Base-by-base conservation (phyloP, 2,329 filamentous ascomycete species). In the Colletotrichum simmondsii region DNA sequence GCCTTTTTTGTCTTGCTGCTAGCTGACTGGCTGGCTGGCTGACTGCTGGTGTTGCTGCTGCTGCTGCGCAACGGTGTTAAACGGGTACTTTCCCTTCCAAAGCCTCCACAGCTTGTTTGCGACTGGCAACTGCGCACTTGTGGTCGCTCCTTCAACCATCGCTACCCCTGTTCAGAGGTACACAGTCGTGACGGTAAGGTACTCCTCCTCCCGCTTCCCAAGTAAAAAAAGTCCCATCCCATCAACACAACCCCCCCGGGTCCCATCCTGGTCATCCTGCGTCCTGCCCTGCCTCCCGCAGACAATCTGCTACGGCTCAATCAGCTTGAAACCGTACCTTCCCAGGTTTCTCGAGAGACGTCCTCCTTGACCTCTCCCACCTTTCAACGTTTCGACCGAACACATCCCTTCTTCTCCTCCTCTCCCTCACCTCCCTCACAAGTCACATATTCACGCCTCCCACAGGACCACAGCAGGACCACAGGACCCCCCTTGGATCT, bases 311-410 rank as follows among this genome's bases (percentile, higher is more conserved):
- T 72, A 73, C 71, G 54, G 68, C 59, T 73, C 61, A 71, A 68
- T 73, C 68, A 73, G 46, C 68, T 73, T 73, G 71, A 73, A 73
- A 73, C 71, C 57, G 52, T 52, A 54, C 67, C 68, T 58, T 60
- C 67, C 71, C 62, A 68, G 57, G 66, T 65, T 70, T 54, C 32
- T 57, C 59, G 35, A 62, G 30, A 56, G 54, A 58, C 56, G 22
- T 63, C 59, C 59, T 70, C 26, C 65, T 58, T 65, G 61, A 71
- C 28, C 71, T 62, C 65, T 72, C 62, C 61, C 62, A 73, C 37
- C 49, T 22, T 49, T 49, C 42, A 49, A 49, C 42, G 42, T 49
- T 66, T 73, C 63, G 63, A 73, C 68, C 71, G 62, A 68, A 66
- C 63, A 37, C 68, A 68, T 73, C 68, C 71, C 57, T 61, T 66